These are phyloP conservation scores for Fusarium nelsonii DNA, from an alignment of 2,329 filamentous ascomycete genomes.

Conservation along the genomic window DNA sequence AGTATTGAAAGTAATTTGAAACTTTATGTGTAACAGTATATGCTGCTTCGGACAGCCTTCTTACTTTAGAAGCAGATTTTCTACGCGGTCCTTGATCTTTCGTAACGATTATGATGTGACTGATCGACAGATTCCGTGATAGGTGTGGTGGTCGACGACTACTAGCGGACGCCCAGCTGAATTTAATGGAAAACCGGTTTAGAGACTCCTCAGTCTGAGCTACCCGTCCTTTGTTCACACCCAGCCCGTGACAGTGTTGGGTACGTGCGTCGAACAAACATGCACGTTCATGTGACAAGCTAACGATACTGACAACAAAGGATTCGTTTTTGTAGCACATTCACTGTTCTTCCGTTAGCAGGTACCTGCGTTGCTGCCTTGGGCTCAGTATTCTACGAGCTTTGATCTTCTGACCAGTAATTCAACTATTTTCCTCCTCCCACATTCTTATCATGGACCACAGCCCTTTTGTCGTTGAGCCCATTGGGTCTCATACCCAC, in stretches of 20 bases:
- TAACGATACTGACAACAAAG: not conserved
- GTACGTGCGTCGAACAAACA: not conserved
- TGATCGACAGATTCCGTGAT: not conserved
- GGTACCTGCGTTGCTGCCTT: not conserved
- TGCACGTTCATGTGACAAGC: not conserved
- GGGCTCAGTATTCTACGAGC: not conserved
- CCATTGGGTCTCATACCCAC: slow-evolving; percentile 43
- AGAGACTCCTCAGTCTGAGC: too few species aligned
- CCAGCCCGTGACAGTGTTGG: not conserved
- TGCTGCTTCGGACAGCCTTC: too few species aligned
- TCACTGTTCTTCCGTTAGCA: not conserved
- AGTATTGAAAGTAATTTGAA: too few species aligned
- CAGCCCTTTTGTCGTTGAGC: slow-evolving; percentile 38
- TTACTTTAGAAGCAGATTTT: not conserved
- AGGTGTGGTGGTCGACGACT: not conserved
- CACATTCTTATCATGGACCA: not conserved
- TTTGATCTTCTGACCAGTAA: not conserved
- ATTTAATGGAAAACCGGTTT: too few species aligned
- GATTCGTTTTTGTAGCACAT: too few species aligned
- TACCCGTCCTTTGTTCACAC: not conserved
- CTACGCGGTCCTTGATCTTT: not conserved
- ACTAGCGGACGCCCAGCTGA: not conserved
- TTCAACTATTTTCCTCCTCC: not conserved
- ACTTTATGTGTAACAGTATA: too few species aligned
- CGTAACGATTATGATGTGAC: not conserved